Evolutionary conservation across 345 rosid genomes (phyloP), one percentile per base, ranked within the genome.

Genomic region (Salix udensis): DNA sequence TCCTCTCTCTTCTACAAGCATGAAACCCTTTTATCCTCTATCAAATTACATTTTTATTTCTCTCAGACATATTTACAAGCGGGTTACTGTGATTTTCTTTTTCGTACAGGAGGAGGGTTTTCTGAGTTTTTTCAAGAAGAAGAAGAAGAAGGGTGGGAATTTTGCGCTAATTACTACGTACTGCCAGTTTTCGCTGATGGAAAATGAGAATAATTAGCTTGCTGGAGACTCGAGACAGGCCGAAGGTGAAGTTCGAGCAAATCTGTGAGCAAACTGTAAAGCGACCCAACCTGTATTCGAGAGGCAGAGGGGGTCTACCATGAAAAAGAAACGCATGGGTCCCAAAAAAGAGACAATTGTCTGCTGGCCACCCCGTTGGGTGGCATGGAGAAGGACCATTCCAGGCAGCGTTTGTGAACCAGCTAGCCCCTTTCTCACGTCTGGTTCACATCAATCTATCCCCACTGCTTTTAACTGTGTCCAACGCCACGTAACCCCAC

Each of bases 291-390:
- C 74, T 6, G 23, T 9, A 34, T 7, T 21, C 3, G 65, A 65
- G 65, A 68, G 79, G 50, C 79, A 86, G 42, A 71, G n/a, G 70
- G 83, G 72, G 77, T 82, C 89, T 75, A 82, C 81, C 34, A 79
- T 11, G 48, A 11, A 11, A 18, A 21, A 21, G 16, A 1, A 39
- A 19, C 7, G 13, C 24, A 7, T 30, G 66, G 76, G n/a, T 31
- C 78, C 79, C 78, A 75, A 19, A 52, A 75, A 71, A 65, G 76
- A 76, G 75, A 64, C 68, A 68, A 7, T 74, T 91, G 98, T 92
- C 98, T 89, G 90, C 52, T 82, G 88, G 97, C 88, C 87, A 71
- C 88, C 92, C 89, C 83, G 82, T 81, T 84, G 90, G 95, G 88
- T 73, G 74, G 88, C 98, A 93, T 7, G 66, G 78, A 76, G 73